Percentiles rank a stretch among this genome's conserved stretches.
phyloP scores from a whole-genome alignment of 371 early-diverging fungal species.

The Rhizopus sp. region DNA sequence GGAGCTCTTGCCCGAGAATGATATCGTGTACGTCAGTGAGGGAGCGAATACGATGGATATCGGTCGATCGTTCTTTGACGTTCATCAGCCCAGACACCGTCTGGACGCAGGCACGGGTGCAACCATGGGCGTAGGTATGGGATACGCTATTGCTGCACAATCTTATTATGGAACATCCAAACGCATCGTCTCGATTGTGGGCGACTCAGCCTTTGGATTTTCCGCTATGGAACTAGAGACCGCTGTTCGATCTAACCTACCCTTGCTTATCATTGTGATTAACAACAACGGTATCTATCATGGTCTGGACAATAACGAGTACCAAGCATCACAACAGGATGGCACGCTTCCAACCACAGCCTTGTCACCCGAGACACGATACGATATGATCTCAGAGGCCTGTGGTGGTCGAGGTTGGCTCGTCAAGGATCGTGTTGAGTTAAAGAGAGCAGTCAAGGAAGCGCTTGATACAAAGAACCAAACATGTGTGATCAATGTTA shows the following conservation, averaged over 20 bases:
- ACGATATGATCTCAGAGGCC: conserved; percentile 68
- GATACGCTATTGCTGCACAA: conserved; percentile 80
- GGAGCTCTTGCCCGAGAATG: conserved; percentile 36
- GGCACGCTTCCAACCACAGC: conserved; percentile 64
- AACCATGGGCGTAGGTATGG: conserved; percentile 86
- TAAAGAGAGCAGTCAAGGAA: conserved; percentile 54
- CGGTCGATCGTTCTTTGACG: conserved; percentile 71
- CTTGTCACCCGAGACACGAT: conserved; percentile 67
- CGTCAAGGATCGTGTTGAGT: conserved; percentile 60
- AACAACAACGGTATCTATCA: conserved; percentile 85
- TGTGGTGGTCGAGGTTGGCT: conserved; percentile 71
- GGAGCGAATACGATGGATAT: conserved; percentile 91
- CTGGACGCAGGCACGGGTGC: conserved; percentile 80
- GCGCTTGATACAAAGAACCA: conserved; percentile 44
- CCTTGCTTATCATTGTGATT: conserved; percentile 72
- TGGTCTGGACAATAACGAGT: conserved; percentile 58
- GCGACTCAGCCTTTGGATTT: conserved; percentile 86
- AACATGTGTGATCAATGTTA: conserved; percentile 51
- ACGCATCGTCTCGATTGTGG: conserved; percentile 70
- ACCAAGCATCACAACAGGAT: conserved; percentile 27
- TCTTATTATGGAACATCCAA: conserved; percentile 46
- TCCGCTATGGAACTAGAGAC: conserved; percentile 86
- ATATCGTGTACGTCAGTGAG: conserved; percentile 69
- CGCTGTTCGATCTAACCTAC: conserved; percentile 65
- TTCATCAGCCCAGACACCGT: conserved; percentile 65